Base-by-base conservation (phyloP, 192 early-diverging fungal species). In the Borealophlyctis nickersoniae region DNA sequence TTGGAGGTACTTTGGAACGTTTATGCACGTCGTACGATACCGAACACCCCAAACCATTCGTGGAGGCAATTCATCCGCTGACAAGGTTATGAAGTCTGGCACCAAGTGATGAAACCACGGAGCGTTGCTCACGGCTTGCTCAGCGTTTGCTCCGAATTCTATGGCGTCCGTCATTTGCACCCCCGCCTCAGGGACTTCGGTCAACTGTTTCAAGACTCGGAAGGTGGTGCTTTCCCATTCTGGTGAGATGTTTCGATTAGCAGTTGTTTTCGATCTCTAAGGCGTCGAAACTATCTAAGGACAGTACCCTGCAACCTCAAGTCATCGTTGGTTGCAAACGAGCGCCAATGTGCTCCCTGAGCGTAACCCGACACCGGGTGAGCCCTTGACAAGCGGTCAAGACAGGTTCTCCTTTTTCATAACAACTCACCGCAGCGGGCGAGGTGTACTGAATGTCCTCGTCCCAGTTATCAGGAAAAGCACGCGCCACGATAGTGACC, bases 281-380 rank as follows among this genome's bases (percentile, higher is more conserved):
- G 5, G 30, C 3, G 3, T 22, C 4, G 27, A n/a, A 36, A 4
- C n/a, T 1, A 28, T 67, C 30, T 23, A 28, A 28, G 36, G 22
- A 53, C 34, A 30, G 49, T 4, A 62, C 63, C 60, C 36, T 82
- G 81, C 30, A 77, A 49, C 28, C 51, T 2, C 14, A 36, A 49
- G 65, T 86, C 77, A 23, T 73, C 51, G 27, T 74, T 74, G 32
- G 30, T 58, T 9, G 84, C 76, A 67, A 71, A 81, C 2, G 80
- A 74, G 24, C 84, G 79, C 86, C 86, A 88, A 68, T 86, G 81
- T 31, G 86, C 86, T 11, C 86, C 86, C n/a, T n/a, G n/a, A n/a
- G n/a, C n/a, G n/a, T n/a, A n/a, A n/a, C n/a, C n/a, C n/a, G n/a
- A n/a, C n/a, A n/a, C n/a, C n/a, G n/a, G n/a, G n/a, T n/a, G n/a